A percentile compares a stretch with the other conserved stretches of the same genome.
Conservation (phyloP, 164 flowering plant species). For the Cinnamomum micranthum region DNA sequence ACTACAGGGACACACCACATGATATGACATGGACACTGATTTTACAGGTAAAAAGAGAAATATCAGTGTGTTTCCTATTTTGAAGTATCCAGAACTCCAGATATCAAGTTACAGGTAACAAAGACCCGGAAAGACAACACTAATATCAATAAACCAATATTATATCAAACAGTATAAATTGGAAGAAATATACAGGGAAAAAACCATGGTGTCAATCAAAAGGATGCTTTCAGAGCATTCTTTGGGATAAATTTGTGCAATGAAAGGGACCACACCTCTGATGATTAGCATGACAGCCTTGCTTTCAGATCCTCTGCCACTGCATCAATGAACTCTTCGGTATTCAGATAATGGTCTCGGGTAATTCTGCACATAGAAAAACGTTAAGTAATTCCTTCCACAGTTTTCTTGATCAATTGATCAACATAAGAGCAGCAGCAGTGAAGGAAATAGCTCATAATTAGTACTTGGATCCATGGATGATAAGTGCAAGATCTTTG, state of each 20-base stretch:
- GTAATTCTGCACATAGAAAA: constrained; percentile 38
- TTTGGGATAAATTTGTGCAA: not conserved
- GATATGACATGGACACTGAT: too few relatives aligned
- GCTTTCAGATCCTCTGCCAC: constrained; percentile 77
- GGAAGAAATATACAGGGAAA: not conserved
- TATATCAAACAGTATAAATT: too few relatives aligned
- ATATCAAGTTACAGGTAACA: too few relatives aligned
- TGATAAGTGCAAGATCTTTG: constrained; percentile 86
- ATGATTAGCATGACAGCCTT: constrained; percentile 42
- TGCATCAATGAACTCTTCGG: constrained; percentile 91
- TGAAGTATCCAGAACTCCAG: too few relatives aligned
- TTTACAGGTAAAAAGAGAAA: too few relatives aligned
- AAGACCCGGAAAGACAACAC: too few relatives aligned
- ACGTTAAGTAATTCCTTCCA: not conserved
- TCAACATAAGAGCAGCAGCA: not conserved
- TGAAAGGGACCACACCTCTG: constrained; percentile 22
- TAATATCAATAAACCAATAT: too few relatives aligned
- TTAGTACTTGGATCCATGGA: constrained; percentile 73
- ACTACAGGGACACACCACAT: too few relatives aligned
- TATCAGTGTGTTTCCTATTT: too few relatives aligned
- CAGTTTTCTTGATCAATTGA: not conserved
- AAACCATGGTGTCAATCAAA: not conserved
- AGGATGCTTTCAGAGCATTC: constrained; percentile 1
- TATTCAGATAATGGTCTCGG: constrained; percentile 70
- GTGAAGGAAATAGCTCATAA: not conserved